Evolutionary conservation across 2,329 filamentous ascomycete genomes (phyloP), one percentile per base, ranked within the genome.

Genomic region (Ophiostoma sp.): DNA sequence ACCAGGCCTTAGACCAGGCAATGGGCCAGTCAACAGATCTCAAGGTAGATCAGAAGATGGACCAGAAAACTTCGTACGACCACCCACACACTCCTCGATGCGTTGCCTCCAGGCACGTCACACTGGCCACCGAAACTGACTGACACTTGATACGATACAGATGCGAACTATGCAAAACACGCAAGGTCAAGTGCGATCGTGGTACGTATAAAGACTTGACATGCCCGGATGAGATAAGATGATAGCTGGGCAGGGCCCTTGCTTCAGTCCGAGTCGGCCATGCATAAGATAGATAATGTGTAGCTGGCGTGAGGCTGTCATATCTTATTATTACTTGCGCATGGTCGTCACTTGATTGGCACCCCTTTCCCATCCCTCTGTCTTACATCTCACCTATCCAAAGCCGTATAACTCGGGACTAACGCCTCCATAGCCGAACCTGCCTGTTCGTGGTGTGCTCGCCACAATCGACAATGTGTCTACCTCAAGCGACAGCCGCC

Each of bases 161-260:
- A 85, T 90, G 91, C 76, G 91, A 94, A 79, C 84, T 91, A 69
- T 93, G 90, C 82, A 93, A 93, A 80, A 88, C 90, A 78, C 84
- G 91, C 81, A 94, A 94, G 86, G 88, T 90, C 54, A 90, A 90
- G 83, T 91, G 90, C 78, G 90, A 94, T 79, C 86, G 91, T 70
- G 70, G 68, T 70, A 68, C 6, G 68, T 71, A 54, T 8, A 17
- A 23, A 44, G 23, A 68, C 7, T n/a, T 36, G 31, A 23, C n/a
- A 65, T 39, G 35, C 6, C 11, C 35, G 6, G 33, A 65, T 65
- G 62, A 39, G 35, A 65, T 39, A 39, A 39, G 33, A 39, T 13
- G 33, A 23, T 27, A 39, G 35, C 35, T 4, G 35, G 35, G 8
- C 7, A 65, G 62, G 35, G 35, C 8, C 33, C 10, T 41, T 6